A percentile compares a stretch with the other conserved stretches of the same genome.
These are phyloP conservation scores for Arachnopeziza araneosa DNA, from an alignment of 2,329 filamentous ascomycete genomes.

Conservation along the genomic window DNA sequence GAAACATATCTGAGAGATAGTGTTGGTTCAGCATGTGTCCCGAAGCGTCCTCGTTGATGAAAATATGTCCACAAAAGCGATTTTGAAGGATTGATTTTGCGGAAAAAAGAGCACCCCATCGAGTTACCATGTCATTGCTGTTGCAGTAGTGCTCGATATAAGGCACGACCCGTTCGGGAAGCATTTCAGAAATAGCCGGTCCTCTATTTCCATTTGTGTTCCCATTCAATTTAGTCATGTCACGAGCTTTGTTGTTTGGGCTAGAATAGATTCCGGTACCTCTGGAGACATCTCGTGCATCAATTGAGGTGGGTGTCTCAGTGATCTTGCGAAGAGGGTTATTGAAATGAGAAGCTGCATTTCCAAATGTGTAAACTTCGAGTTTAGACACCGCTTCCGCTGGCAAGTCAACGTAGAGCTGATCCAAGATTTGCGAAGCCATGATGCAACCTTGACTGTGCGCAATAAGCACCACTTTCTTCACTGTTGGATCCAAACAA, in stretches of 20 bases:
- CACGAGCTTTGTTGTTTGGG: neutral
- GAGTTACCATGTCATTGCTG: conserved; percentile 64
- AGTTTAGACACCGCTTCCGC: conserved; percentile 57
- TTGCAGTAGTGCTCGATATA: conserved; percentile 81
- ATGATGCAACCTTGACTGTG: conserved; percentile 77
- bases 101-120: conserved; percentile 67
- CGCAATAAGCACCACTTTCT: conserved; percentile 67
- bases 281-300: neutral
- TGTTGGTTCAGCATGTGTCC: conserved; percentile 32
- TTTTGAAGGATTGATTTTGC: neutral
- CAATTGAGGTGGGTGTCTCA: conserved; percentile 14
- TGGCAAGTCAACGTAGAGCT: conserved; percentile 64
- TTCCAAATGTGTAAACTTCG: conserved; percentile 74
- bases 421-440: conserved; percentile 65
- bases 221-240: neutral
- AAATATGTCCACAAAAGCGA: conserved; percentile 26
- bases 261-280: neutral
- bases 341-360: conserved; percentile 76
- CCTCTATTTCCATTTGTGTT: neutral
- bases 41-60: conserved; percentile 14
- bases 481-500: conserved; percentile 42
- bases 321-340: conserved; percentile 54
- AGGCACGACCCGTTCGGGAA: conserved; percentile 43
- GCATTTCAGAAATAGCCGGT: conserved; percentile 9
- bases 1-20: conserved; percentile 32